These are phyloP conservation scores for Fusarium torulosum DNA, from an alignment of 2,329 filamentous ascomycete species.

Conservation along the genomic window DNA sequence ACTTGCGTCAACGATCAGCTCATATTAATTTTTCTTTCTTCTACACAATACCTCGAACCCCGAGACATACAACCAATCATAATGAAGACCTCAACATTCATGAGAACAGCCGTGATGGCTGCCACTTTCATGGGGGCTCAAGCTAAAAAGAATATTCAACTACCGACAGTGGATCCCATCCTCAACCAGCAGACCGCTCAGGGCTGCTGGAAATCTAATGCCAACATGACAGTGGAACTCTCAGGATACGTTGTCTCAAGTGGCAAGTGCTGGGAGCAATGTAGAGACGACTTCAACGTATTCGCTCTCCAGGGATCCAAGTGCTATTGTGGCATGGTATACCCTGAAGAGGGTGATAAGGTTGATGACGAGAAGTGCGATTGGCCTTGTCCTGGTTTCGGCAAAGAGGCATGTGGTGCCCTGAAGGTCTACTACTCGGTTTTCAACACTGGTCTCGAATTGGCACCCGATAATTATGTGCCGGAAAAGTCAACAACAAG, in stretches of 20 bases:
- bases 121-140: slow-evolving; percentile 42
- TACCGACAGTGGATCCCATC: not conserved
- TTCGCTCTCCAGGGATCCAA: slow-evolving; percentile 52
- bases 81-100: slow-evolving; percentile 52
- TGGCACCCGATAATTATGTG: slow-evolving; percentile 51
- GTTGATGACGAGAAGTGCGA: slow-evolving; percentile 72
- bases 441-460: slow-evolving; percentile 63
- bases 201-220: slow-evolving; percentile 64
- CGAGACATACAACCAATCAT: slow-evolving; percentile 17
- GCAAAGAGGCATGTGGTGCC: slow-evolving; percentile 69
- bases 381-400: slow-evolving; percentile 73
- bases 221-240: slow-evolving; percentile 52
- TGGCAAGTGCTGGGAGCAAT: too few relatives aligned
- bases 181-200: slow-evolving; percentile 58
- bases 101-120: slow-evolving; percentile 49
- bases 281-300: too few relatives aligned
- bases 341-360: slow-evolving; percentile 70
- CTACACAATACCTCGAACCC: slow-evolving; percentile 31
- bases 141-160: slow-evolving; percentile 44
- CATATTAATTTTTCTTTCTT: slow-evolving; percentile 10
- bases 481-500: slow-evolving; percentile 22
- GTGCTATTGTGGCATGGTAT: slow-evolving; percentile 79
- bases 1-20: slow-evolving; percentile 7
- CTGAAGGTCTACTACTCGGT: slow-evolving; percentile 56
- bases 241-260: too few relatives aligned